A percentile compares a stretch with the other conserved stretches of the same genome.
Conservation (phyloP, 768 basidiomycete genomes). For the Termitomyces eurrhizus region DNA sequence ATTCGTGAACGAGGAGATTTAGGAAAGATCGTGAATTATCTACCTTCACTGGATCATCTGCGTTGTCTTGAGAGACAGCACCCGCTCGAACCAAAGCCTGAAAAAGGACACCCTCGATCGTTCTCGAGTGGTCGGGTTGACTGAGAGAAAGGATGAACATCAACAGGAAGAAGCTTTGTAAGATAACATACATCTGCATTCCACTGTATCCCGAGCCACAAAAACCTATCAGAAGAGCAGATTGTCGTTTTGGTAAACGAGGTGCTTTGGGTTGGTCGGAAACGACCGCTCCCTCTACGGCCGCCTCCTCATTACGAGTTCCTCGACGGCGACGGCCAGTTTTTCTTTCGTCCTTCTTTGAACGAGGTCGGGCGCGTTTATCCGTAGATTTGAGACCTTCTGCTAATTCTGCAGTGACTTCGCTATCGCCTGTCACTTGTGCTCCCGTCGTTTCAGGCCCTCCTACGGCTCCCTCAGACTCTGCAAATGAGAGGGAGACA, state of each 20-base stretch:
- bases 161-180: not conserved
- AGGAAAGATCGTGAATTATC: not conserved
- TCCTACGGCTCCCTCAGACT: not conserved
- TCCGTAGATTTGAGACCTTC: slow-evolving; percentile 1
- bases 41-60: slow-evolving; percentile 86
- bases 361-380: slow-evolving; percentile 19
- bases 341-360: slow-evolving; percentile 34
- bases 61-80: slow-evolving; percentile 93
- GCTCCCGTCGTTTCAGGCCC: not conserved
- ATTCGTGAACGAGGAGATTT: not conserved
- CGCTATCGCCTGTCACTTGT: not conserved
- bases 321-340: slow-evolving; percentile 38
- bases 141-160: slow-evolving; percentile 30
- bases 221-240: slow-evolving; percentile 84
- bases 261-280: slow-evolving; percentile 39
- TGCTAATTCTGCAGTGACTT: not conserved
- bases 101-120: slow-evolving; percentile 90
- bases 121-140: slow-evolving; percentile 63
- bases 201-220: slow-evolving; percentile 91
- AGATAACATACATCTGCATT: slow-evolving; percentile 84
- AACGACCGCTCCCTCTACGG: slow-evolving; percentile 18
- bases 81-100: slow-evolving; percentile 85
- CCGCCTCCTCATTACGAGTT: slow-evolving; percentile 32
- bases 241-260: slow-evolving; percentile 78
- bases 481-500: not conserved